phyloP scores from a whole-genome alignment of 768 basidiomycete genomes.

The Mrakia hoshinonis region DNA sequence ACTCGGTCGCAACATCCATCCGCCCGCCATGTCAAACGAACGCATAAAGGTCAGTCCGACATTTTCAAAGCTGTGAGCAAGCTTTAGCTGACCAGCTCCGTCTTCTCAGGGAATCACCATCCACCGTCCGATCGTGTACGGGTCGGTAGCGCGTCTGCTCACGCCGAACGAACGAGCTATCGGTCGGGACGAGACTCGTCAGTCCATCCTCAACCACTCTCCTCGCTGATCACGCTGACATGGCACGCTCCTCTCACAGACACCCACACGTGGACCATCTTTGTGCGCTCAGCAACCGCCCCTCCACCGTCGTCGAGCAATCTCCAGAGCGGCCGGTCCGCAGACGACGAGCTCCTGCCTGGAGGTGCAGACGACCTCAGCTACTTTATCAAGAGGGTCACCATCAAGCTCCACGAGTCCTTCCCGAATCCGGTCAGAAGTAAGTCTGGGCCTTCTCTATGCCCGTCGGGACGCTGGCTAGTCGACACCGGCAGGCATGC shows the following conservation, averaged over 20 bases:
- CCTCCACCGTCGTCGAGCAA: constrained; percentile 36
- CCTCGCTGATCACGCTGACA: not conserved
- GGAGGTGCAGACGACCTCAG: constrained; percentile 83
- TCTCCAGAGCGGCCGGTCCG: constrained; percentile 34
- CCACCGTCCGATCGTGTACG: constrained; percentile 85
- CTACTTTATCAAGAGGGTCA: constrained; percentile 90
- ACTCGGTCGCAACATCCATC: not conserved
- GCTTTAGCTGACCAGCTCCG: constrained; percentile 14
- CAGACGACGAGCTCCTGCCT: constrained; percentile 50
- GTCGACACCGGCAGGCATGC: not conserved
- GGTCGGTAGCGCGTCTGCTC: constrained; percentile 78
- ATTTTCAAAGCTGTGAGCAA: too few relatives aligned
- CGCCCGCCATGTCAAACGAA: not conserved
- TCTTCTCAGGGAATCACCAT: constrained; percentile 66
- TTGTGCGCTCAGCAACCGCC: constrained; percentile 78
- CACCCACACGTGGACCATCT: constrained; percentile 94
- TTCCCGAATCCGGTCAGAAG: constrained; percentile 84
- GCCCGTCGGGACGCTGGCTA: too few relatives aligned
- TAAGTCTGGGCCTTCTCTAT: constrained; percentile 43
- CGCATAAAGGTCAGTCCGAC: constrained; percentile 28
- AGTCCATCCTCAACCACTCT: not conserved
- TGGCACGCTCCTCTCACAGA: constrained; percentile 31
- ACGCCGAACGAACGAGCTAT: constrained; percentile 53
- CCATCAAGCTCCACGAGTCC: constrained; percentile 95
- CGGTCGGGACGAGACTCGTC: constrained; percentile 35